Base-by-base conservation (phyloP, 768 basidiomycete species). In the Trametes villosa region DNA sequence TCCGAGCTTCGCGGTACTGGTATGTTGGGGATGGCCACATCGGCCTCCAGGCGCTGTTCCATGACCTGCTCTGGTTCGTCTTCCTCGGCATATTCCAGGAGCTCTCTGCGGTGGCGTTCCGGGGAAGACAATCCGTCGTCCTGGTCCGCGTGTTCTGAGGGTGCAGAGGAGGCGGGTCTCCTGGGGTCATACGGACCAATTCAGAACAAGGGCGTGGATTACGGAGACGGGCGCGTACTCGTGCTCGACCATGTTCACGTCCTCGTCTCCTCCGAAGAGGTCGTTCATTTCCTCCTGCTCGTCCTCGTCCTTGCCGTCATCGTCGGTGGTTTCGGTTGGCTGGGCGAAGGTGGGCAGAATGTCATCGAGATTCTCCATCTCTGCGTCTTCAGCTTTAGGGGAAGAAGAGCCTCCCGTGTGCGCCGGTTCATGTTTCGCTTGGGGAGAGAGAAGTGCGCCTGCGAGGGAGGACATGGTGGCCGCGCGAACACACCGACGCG, bases 11-110 rank as follows among this genome's bases (percentile, higher is more conserved):
- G 83, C 53, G 94, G 89, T 24, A 89, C 82, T 12, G 91, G 92
- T 24, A 95, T 81, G 69, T 96, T 96, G n/a, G 93, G 94, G 66
- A 97, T 87, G 30, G 84, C 79, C 45, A 94, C 85, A 51, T 87
- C 77, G 17, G 89, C 91, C 66, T 92, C 89, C 26, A 77, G 72
- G 58, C 83, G 78, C 49, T 85, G 80, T 59, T 82, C 83, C 0
- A 83, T 73, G 2, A 80, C 78, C 9, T 84, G 76, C 58, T 83
- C 82, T 5, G 86, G 83, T 62, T 83, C 81, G 12, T 91, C 89
- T 71, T 94, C 92, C 67, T 82, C 74, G 22, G 68, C 84, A 70
- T 95, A 94, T 73, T 94, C 92, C 65, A 94, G 71, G 2, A 85
- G 86, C 67, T 84, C 85, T 64, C 92, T 79, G 41, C 70, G 80